Percentiles rank a stretch among this genome's conserved stretches.
Evolutionary conservation across 2,329 filamentous ascomycete genomes (phyloP).

Genomic region (Pseudonectria buxi): DNA sequence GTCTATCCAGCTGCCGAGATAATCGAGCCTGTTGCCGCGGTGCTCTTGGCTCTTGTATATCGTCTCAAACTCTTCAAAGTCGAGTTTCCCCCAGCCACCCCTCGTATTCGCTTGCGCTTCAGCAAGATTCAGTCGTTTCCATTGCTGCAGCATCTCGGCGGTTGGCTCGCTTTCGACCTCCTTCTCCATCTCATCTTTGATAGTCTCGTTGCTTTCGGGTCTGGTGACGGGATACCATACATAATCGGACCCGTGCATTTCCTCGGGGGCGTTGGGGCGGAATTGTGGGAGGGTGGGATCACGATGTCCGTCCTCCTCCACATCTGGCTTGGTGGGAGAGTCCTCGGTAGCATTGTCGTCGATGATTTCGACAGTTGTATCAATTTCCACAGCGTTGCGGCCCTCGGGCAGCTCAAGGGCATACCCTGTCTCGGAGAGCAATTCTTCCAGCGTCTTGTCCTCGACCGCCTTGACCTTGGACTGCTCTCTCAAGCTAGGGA

Average conservation of each 20-base stretch:
- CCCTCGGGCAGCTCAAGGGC: slow-evolving; percentile 28
- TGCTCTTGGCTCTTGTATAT: slow-evolving; percentile 65
- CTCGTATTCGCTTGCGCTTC: slow-evolving; percentile 63
- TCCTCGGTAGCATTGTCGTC: slow-evolving; percentile 14
- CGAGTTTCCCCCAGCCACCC: slow-evolving; percentile 75
- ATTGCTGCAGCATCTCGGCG: slow-evolving; percentile 34
- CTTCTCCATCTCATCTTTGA: slow-evolving; percentile 1
- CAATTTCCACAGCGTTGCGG: slow-evolving; percentile 28
- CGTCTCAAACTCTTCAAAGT: slow-evolving; percentile 70
- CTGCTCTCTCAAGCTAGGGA: slow-evolving; percentile 1
- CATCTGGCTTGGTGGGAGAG: slow-evolving; percentile 10
- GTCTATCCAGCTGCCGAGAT: slow-evolving; percentile 88
- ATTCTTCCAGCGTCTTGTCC: slow-evolving; percentile 26
- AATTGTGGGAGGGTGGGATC: slow-evolving; percentile 66
- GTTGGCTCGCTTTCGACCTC: slow-evolving; percentile 15
- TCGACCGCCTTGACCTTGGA: slow-evolving; percentile 9
- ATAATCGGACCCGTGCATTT: slow-evolving; percentile 9
- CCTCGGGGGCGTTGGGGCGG: slow-evolving; percentile 45
- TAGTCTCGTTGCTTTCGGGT: neutral
- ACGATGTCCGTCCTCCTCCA: slow-evolving; percentile 23
- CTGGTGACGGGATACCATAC: slow-evolving; percentile 18
- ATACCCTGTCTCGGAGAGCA: slow-evolving; percentile 41
- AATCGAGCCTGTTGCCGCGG: slow-evolving; percentile 60
- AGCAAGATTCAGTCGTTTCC: slow-evolving; percentile 53
- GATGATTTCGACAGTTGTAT: slow-evolving; percentile 18